Evolutionary conservation across 2,329 filamentous ascomycete genomes (phyloP), one percentile per base, ranked within the genome.

Genomic region (Aspergillus tanneri): DNA sequence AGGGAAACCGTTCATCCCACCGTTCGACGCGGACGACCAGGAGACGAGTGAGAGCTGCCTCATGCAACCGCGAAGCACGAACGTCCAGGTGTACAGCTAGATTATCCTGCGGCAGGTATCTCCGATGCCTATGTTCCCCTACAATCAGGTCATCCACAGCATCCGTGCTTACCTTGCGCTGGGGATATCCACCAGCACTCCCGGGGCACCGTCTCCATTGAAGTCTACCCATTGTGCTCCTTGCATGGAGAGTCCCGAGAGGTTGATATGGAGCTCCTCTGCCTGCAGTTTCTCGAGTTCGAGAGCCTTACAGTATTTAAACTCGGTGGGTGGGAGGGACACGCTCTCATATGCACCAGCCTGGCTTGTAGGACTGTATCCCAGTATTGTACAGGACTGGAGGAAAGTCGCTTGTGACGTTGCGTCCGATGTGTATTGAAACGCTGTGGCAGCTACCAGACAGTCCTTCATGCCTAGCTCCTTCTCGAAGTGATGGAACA

Each of bases 141-240:
- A 42, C 25, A 42, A 42, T 30, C 39, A 42, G 39, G 39, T 24
- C 12, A 18, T 42, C 16, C 19, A 42, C 25, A 42, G 10, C 19
- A 42, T 42, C 24, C 39, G 39, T 21, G 25, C 14, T n/a, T 42
- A 25, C 19, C 9, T 42, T 5, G 6, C 28, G n/a, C n/a, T n/a
- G n/a, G n/a, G n/a, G n/a, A n/a, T n/a, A n/a, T n/a, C n/a, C n/a
- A n/a, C n/a, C n/a, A n/a, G n/a, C n/a, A n/a, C n/a, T n/a, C n/a
- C n/a, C n/a, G n/a, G n/a, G n/a, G n/a, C n/a, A n/a, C n/a, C n/a
- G n/a, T n/a, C n/a, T n/a, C n/a, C n/a, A n/a, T n/a, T n/a, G n/a
- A n/a, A n/a, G n/a, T n/a, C n/a, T n/a, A n/a, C n/a, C n/a, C n/a
- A n/a, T n/a, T n/a, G n/a, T n/a, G n/a, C n/a, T n/a, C n/a, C n/a